These are phyloP conservation scores for Asterochloris sp. DNA, from an alignment of 139 green algal species.

Conservation along the genomic window DNA sequence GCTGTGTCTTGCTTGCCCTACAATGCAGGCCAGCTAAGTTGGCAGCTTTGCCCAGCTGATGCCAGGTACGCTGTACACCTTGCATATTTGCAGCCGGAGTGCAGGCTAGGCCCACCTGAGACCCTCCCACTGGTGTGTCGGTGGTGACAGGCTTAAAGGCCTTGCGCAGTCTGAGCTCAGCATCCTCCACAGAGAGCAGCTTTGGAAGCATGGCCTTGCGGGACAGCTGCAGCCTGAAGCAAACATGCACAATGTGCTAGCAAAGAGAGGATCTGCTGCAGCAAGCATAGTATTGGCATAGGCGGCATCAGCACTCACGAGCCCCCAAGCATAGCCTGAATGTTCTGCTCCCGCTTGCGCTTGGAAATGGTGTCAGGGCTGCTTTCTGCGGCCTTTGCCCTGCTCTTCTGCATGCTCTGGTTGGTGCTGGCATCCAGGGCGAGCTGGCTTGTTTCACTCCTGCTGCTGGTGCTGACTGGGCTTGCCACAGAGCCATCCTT, in stretches of 20 bases:
- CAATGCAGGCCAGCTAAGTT: neutral
- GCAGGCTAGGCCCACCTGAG: conserved; percentile 31
- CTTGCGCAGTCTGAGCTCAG: conserved; percentile 43
- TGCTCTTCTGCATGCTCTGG: conserved; percentile 13
- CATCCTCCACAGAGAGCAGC: conserved; percentile 52
- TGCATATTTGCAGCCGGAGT: neutral
- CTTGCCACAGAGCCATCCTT: neutral
- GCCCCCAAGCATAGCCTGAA: too few species aligned
- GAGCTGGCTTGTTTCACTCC: neutral
- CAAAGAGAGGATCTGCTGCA: conserved; percentile 10
- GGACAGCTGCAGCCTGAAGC: conserved; percentile 47
- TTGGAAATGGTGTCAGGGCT: too few species aligned
- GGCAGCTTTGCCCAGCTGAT: neutral
- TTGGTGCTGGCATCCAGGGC: neutral
- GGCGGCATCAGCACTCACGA: too few species aligned
- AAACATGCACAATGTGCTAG: conserved; percentile 5
- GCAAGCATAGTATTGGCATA: conserved; percentile 1
- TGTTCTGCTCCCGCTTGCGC: too few species aligned
- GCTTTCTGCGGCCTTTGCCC: too few species aligned
- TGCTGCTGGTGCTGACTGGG: neutral
- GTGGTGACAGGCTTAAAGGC: conserved; percentile 60
- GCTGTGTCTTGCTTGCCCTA: neutral
- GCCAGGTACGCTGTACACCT: neutral
- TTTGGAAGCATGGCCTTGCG: conserved; percentile 61
- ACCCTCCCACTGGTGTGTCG: conserved; percentile 44